A percentile compares a stretch with the other conserved stretches of the same genome.
These are phyloP conservation scores for Chaetomium strumarium DNA, from an alignment of 2,329 filamentous ascomycete genomes.

Conservation along the genomic window DNA sequence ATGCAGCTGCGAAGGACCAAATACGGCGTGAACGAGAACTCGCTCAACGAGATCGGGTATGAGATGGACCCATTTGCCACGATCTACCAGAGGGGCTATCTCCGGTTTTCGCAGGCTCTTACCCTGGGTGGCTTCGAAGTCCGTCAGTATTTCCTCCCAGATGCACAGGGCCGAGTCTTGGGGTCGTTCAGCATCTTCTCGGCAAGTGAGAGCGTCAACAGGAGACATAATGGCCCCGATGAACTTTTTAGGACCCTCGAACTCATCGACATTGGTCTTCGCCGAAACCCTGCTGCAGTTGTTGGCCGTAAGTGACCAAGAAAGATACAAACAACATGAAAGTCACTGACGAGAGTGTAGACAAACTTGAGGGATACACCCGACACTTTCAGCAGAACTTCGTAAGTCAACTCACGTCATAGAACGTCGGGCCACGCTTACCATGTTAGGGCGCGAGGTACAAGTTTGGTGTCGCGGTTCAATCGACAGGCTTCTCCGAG, in stretches of 20 bases:
- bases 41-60: not conserved
- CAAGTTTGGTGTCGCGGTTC: constrained; percentile 56
- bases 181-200: constrained; percentile 52
- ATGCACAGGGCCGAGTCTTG: constrained; percentile 36
- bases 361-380: constrained; percentile 39
- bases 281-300: constrained; percentile 35
- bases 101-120: constrained; percentile 9
- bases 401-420: not conserved
- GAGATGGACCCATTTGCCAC: constrained; percentile 7
- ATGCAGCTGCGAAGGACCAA: constrained; percentile 18
- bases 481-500: constrained; percentile 43
- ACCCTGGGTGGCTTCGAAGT: constrained; percentile 24
- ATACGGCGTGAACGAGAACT: constrained; percentile 8
- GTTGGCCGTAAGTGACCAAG: constrained; percentile 30
- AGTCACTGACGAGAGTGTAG: constrained; percentile 22
- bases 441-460: constrained; percentile 53
- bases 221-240: constrained; percentile 50
- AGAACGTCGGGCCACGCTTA: constrained; percentile 20
- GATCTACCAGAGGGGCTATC: constrained; percentile 10
- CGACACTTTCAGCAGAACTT: constrained; percentile 47
- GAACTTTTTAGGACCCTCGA: constrained; percentile 52
- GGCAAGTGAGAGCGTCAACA: constrained; percentile 47
- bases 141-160: constrained; percentile 42
- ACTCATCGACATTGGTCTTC: constrained; percentile 38
- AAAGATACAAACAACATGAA: not conserved